Evolutionary conservation across 2,329 filamentous ascomycete genomes (phyloP).

Genomic region (Trichoderma pleuroti): DNA sequence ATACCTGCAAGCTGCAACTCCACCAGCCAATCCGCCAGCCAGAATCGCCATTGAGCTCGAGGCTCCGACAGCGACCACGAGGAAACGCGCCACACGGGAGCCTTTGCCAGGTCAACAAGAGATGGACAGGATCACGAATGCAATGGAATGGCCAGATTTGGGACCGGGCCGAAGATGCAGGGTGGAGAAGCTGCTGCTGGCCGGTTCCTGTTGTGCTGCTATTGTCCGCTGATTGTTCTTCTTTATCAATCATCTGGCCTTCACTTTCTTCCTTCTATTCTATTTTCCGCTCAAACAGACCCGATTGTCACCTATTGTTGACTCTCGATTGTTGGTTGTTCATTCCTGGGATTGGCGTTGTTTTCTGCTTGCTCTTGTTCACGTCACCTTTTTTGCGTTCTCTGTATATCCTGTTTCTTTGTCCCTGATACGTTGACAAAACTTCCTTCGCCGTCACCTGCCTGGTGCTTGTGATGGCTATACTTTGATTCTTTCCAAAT

Average conservation of each 20-base stretch:
- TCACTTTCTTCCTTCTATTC: not conserved
- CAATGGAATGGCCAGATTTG: not conserved
- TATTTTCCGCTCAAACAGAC: not conserved
- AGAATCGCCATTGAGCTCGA: constrained; percentile 11
- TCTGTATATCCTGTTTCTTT: not conserved
- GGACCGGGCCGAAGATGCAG: not conserved
- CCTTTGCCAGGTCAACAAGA: not conserved
- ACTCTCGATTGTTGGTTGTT: constrained; percentile 4
- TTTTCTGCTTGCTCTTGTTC: not conserved
- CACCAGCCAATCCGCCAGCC: constrained; percentile 14
- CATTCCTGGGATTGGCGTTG: constrained; percentile 3
- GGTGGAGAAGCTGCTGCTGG: constrained; percentile 1
- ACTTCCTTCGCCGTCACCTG: not conserved
- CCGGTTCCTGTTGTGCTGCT: not conserved
- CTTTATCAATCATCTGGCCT: constrained; percentile 5
- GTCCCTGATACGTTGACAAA: not conserved
- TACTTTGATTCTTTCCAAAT: not conserved
- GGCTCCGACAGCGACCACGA: not conserved
- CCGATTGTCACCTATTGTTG: constrained; percentile 1
- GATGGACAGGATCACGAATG: not conserved
- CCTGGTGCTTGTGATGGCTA: constrained; percentile 17
- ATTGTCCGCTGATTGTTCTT: constrained; percentile 22
- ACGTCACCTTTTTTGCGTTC: not conserved
- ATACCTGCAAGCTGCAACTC: constrained; percentile 8
- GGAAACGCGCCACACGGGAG: constrained; percentile 16